Evolutionary conservation across 1,284 basidiomycete species (phyloP), one percentile per base, ranked within the genome.

Genomic region (Phlebopus sp.): DNA sequence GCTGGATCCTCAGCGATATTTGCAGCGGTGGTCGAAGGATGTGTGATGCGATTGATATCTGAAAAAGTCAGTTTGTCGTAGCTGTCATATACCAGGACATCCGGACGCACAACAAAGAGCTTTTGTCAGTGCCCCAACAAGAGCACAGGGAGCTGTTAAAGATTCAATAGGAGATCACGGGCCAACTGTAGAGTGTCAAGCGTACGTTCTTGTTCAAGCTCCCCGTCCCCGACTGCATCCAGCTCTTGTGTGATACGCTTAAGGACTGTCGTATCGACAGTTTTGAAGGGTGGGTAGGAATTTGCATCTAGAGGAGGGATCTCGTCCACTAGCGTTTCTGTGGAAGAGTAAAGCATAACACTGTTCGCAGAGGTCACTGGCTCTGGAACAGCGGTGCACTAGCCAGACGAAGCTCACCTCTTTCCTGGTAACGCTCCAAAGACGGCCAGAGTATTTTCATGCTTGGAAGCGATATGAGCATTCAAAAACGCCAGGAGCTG

Each of bases 401-500:
- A 10, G 29, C 21, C 13, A 10, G 4, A 35, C 37, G 18, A 37
- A 17, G 71, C 77, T 55, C 52, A 86, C 84, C 84, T 90, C 62
- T 88, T 87, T 5, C 84, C 84, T 3, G 88, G 87, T 49, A 92
- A 78, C 5, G 92, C 93, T 6, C 85, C 95, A 64, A 94, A 97
- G 37, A 98, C 87, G 4, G 93, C 90, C 14, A 98, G 75, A 5
- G 89, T 84, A 65, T 98, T 99, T 59, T 95, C 92, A 71, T 95
- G 89, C 54, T 88, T 83, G 57, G 86, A 81, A 0, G 94, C 93
- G 50, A 96, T 79, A 69, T 98, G 94, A 1, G 93, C 83, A 60
- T 99, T 98, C 57, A 96, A 73, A 59, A 97, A 97, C 18, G 92
- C 86, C 50, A 97, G 79, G 11, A 97, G 74, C 56, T 92, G 87